These are phyloP conservation scores for Apiospora pterosperma DNA, from an alignment of 2,329 filamentous ascomycete species.

Conservation along the genomic window DNA sequence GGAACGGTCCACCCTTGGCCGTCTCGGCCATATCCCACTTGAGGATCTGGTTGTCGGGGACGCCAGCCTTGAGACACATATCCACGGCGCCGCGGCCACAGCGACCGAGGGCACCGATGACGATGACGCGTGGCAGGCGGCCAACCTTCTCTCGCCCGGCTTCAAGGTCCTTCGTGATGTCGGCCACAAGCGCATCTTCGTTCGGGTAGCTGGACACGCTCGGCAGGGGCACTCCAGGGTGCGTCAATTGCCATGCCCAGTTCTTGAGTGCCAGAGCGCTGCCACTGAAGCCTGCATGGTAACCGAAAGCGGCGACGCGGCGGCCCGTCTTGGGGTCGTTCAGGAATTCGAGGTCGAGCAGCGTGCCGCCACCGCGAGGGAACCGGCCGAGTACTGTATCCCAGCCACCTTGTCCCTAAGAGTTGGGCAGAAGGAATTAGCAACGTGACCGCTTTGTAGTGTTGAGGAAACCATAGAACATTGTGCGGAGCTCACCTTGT, in stretches of 20 bases:
- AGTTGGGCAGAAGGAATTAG: neutral
- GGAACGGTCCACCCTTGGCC: constrained; percentile 69
- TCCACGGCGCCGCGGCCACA: constrained; percentile 85
- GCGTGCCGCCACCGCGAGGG: constrained; percentile 68
- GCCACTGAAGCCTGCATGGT: constrained; percentile 73
- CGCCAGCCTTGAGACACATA: constrained; percentile 70
- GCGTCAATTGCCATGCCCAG: constrained; percentile 78
- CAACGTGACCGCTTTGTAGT: neutral
- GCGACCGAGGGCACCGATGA: constrained; percentile 81
- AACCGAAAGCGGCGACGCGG: constrained; percentile 70
- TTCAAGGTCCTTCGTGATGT: constrained; percentile 70
- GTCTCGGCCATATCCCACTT: constrained; percentile 79
- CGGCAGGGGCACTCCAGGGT: constrained; percentile 65
- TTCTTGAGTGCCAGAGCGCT: constrained; percentile 72
- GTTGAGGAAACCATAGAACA: no score
- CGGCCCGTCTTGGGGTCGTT: constrained; percentile 64
- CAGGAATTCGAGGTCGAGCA: constrained; percentile 87
- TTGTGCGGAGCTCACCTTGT: constrained; percentile 49
- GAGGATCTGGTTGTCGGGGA: constrained; percentile 64
- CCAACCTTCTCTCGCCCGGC: constrained; percentile 60
- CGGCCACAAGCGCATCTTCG: constrained; percentile 67
- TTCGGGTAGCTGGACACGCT: constrained; percentile 68
- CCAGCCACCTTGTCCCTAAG: constrained; percentile 67
- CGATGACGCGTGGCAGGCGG: constrained; percentile 67
- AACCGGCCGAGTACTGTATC: constrained; percentile 76